phyloP scores from a whole-genome alignment of 139 green algal species.

The Auxenochlorella protothecoides region DNA sequence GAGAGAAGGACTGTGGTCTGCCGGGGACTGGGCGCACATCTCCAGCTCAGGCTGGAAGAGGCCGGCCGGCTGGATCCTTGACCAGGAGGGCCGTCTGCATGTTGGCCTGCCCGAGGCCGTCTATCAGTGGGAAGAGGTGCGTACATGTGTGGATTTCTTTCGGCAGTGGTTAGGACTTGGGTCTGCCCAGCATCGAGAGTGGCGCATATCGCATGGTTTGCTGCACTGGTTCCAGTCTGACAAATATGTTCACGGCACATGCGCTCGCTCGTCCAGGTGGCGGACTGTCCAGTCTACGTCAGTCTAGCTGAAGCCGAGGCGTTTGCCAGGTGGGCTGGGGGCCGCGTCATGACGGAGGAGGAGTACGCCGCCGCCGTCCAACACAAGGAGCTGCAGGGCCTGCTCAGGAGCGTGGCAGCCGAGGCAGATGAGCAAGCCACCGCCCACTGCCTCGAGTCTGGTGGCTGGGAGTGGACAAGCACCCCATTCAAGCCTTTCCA shows the following conservation, averaged over 20 bases:
- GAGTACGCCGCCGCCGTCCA: conserved; percentile 28
- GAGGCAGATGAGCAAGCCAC: neutral
- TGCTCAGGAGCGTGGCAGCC: neutral
- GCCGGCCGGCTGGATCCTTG: neutral
- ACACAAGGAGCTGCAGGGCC: neutral
- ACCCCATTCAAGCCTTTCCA: conserved; percentile 33
- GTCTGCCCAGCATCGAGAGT: neutral
- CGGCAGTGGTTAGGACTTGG: neutral
- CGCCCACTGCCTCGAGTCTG: conserved; percentile 10
- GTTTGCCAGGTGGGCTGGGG: conserved; percentile 18
- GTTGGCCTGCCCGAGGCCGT: conserved; percentile 33
- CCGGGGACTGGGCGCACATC: neutral
- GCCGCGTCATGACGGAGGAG: conserved; percentile 41
- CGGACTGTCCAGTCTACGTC: conserved; percentile 17
- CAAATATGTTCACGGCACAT: too few species aligned
- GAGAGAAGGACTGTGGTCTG: neutral
- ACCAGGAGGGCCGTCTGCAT: conserved; percentile 6
- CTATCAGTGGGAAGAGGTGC: conserved; percentile 23
- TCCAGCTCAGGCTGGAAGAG: neutral
- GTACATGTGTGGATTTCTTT: too few species aligned
- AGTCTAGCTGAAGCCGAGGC: conserved; percentile 47
- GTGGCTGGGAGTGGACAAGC: conserved; percentile 53
- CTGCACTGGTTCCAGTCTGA: too few species aligned
- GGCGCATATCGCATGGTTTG: too few species aligned
- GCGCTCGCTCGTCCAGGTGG: conserved; percentile 1